Percentiles rank a stretch among this genome's conserved stretches.
These are phyloP conservation scores for Ogataea zsoltii DNA, from an alignment of 805 yeast genomes.

Conservation along the genomic window DNA sequence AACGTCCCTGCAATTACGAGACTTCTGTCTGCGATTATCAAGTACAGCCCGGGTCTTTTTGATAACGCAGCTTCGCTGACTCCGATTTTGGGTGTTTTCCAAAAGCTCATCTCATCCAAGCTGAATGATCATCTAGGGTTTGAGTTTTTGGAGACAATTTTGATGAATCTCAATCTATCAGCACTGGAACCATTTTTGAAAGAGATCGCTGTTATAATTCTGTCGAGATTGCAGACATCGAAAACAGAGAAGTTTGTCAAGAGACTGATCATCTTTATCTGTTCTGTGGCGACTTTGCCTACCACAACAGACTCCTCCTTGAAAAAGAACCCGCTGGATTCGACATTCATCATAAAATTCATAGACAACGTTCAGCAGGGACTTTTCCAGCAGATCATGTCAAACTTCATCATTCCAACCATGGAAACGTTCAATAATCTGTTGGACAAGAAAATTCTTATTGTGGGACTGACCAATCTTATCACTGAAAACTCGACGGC, in stretches of 20 bases:
- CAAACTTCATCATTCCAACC: constrained; percentile 52
- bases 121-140: constrained; percentile 80
- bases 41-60: constrained; percentile 45
- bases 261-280: constrained; percentile 65
- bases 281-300: constrained; percentile 29
- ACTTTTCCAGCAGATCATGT: constrained; percentile 51
- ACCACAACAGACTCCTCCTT: constrained; percentile 25
- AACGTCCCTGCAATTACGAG: constrained; percentile 92
- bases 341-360: constrained; percentile 55
- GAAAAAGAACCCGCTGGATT: constrained; percentile 27
- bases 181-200: constrained; percentile 55
- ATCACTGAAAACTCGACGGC: constrained; percentile 41
- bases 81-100: constrained; percentile 95
- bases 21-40: constrained; percentile 65
- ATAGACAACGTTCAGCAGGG: constrained; percentile 73
- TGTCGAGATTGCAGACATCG: constrained; percentile 78
- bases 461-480: constrained; percentile 49
- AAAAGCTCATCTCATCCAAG: constrained; percentile 84
- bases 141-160: constrained; percentile 73
- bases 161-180: constrained; percentile 54
- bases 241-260: constrained; percentile 81
- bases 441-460: constrained; percentile 46
- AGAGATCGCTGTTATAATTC: constrained; percentile 72
- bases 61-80: constrained; percentile 45
- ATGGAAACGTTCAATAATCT: constrained; percentile 42